phyloP scores from a whole-genome alignment of 2,329 filamentous ascomycete genomes.

The Pseudopyricularia cyperi region DNA sequence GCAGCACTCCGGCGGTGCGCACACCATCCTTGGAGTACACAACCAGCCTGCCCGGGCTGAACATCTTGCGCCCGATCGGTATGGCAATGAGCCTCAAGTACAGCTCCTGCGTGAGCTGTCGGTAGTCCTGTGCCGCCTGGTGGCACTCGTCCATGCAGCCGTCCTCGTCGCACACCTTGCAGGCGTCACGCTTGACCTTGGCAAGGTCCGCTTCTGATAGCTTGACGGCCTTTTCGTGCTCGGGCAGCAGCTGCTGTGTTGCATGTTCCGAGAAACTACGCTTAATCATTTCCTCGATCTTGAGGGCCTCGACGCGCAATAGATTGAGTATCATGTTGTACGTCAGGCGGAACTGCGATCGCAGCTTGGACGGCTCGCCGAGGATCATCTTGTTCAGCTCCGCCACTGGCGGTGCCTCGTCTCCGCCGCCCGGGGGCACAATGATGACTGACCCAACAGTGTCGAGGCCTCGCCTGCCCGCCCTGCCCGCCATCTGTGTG shows the following conservation, averaged over 20 bases:
- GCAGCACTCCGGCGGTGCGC: conserved; percentile 66
- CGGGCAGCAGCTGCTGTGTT: conserved; percentile 83
- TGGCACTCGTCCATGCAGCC: conserved; percentile 60
- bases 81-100: conserved; percentile 66
- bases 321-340: conserved; percentile 99
- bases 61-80: conserved; percentile 71
- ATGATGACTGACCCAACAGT: conserved; percentile 91
- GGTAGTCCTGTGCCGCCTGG: conserved; percentile 66
- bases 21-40: conserved; percentile 79
- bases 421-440: conserved; percentile 63
- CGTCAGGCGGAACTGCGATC: conserved; percentile 90
- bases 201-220: conserved; percentile 82
- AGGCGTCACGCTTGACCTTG: conserved; percentile 78
- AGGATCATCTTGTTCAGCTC: conserved; percentile 89
- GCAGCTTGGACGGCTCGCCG: conserved; percentile 85
- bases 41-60: conserved; percentile 61
- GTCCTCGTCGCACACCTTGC: conserved; percentile 66
- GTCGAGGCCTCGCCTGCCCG: conserved; percentile 84
- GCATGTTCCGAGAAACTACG: conserved; percentile 97
- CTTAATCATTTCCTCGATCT: conserved; percentile 99
- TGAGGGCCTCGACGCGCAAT: conserved; percentile 85
- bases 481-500: conserved; percentile 95
- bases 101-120: conserved; percentile 66
- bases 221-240: conserved; percentile 91
- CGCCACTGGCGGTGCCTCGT: conserved; percentile 76